These are phyloP conservation scores for Eucalyptus cloeziana DNA, from an alignment of 345 rosid species.

Conservation along the genomic window DNA sequence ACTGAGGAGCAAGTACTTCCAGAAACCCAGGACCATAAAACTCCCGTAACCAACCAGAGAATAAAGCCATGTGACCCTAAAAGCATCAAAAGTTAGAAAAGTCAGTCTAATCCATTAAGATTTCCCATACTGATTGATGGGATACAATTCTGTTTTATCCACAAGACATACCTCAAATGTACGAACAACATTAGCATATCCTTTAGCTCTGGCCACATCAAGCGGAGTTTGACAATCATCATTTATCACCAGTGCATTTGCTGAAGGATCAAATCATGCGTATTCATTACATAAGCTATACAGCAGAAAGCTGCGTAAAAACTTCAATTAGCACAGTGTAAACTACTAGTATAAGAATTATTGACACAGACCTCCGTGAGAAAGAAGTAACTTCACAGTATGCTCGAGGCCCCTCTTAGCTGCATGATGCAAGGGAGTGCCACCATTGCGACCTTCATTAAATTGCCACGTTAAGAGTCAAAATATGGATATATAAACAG, in stretches of 20 bases:
- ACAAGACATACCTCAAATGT: slow-evolving; percentile 57
- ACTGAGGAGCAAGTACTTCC: slow-evolving; percentile 71
- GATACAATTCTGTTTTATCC: background rate
- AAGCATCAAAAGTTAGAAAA: background rate
- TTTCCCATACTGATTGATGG: background rate
- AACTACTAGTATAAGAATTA: background rate
- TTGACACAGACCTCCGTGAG: slow-evolving; percentile 50
- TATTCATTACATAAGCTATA: background rate
- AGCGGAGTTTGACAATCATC: slow-evolving; percentile 92
- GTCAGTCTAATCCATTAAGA: background rate
- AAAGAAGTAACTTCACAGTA: slow-evolving; percentile 72
- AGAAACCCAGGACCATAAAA: slow-evolving; percentile 80
- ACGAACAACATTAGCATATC: slow-evolving; percentile 59
- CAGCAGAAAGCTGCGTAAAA: background rate
- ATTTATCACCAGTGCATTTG: slow-evolving; percentile 69
- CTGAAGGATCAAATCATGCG: slow-evolving; percentile 14
- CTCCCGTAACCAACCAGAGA: slow-evolving; percentile 96
- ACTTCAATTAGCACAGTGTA: background rate
- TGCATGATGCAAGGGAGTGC: slow-evolving; percentile 97
- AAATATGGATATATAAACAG: background rate
- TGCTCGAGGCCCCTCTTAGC: slow-evolving; percentile 82
- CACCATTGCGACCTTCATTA: slow-evolving; percentile 59
- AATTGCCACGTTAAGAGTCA: background rate
- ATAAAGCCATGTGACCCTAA: slow-evolving; percentile 68
- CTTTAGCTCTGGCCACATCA: slow-evolving; percentile 85